Percentiles rank a stretch among this genome's conserved stretches.
Evolutionary conservation across 2,329 filamentous ascomycete species (phyloP).

Genomic region (Sarocladium strictum): DNA sequence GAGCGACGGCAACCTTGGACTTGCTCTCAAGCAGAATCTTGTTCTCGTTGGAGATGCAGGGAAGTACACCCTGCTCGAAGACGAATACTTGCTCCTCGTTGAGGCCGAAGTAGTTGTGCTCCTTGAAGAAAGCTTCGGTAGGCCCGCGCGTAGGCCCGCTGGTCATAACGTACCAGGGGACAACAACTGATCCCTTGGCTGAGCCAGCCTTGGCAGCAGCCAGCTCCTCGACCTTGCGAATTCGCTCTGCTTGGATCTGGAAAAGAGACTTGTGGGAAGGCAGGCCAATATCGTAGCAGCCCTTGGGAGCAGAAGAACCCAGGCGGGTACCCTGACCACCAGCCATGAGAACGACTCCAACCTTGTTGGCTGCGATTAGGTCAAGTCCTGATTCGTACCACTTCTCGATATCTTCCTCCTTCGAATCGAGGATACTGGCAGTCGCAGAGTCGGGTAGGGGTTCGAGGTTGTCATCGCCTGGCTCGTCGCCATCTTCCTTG

Average conservation of each 20-base stretch:
- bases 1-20: constrained; percentile 85
- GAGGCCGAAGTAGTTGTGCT: constrained; percentile 88
- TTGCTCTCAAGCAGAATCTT: constrained; percentile 94
- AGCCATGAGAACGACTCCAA: constrained; percentile 90
- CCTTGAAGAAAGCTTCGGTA: constrained; percentile 88
- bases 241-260: constrained; percentile 94
- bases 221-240: constrained; percentile 76
- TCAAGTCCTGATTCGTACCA: constrained; percentile 85
- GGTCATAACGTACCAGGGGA: constrained; percentile 99
- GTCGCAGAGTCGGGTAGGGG: constrained; percentile 81
- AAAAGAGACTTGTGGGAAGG: constrained; percentile 92
- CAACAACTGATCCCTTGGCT: constrained; percentile 51
- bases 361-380: constrained; percentile 68
- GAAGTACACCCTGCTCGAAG: constrained; percentile 95
- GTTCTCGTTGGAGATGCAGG: constrained; percentile 94
- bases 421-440: constrained; percentile 86
- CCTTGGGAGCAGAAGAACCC: constrained; percentile 92
- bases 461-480: constrained; percentile 57
- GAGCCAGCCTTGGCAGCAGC: constrained; percentile 62
- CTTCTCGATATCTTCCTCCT: constrained; percentile 63
- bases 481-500: constrained; percentile 46
- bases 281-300: constrained; percentile 93
- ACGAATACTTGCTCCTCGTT: constrained; percentile 79
- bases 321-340: constrained; percentile 93
- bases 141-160: constrained; percentile 87